Base-by-base conservation (phyloP, 768 basidiomycete species). In the Russula dissimulans region DNA sequence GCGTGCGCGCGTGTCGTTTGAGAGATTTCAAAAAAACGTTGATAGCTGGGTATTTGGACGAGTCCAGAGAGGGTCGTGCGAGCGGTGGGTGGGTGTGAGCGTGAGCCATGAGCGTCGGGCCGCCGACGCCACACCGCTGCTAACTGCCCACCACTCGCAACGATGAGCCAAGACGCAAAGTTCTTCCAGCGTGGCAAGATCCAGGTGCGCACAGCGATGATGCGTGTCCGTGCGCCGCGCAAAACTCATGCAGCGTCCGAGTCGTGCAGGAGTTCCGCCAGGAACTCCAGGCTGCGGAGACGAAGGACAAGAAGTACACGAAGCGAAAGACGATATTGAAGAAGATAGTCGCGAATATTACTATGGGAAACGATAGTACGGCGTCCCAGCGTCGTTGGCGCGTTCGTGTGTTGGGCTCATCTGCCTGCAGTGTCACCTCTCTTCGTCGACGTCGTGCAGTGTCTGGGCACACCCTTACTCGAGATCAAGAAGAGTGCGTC, bases 291-390 rank as follows among this genome's bases (percentile, higher is more conserved):
- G 89, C 90, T 49, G 89, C 91, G 9, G 92, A 93, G 71, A 79
- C 87, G 64, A 97, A 97, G 75, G 97, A 99, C 80, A 99, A 97
- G 80, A 95, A 94, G 68, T 98, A 82, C 65, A 76, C 84, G 66
- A 95, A 95, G 74, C 83, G 94, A 68, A 98, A 94, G 81, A 94
- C 84, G 0, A 88, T 91, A 18, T 75, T 98, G 67, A 98, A 99
- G 81, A 95, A 95, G 78, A 88, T 97, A 61, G 93, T 97, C 12
- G 97, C 97, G 44, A 97, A 97, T 73, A 98, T 98, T 73, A 99
- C 97, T 4, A 98, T 99, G 95, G 97, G 97, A 46, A 97, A 94
- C 70, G 95, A 98, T 74, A 95, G 95, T 97, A 71, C 75, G 93
- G 84, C 71, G 56, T 53, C 31, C 43, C 39, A 15, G 18, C 41